These are phyloP conservation scores for Yamadazyma kitorensis DNA, from an alignment of 805 yeast species.

Conservation along the genomic window DNA sequence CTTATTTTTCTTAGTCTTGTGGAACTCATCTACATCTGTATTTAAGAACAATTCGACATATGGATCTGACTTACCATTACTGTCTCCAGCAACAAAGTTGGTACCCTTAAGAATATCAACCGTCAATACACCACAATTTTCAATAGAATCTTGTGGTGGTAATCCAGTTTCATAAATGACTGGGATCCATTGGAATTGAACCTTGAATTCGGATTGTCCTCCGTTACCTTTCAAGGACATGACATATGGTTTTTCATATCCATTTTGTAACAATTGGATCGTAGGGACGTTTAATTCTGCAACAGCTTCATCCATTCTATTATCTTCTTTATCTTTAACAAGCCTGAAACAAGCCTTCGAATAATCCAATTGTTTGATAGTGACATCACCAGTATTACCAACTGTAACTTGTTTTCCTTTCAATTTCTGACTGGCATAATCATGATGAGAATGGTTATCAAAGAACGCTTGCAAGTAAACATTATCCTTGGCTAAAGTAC, in stretches of 20 bases:
- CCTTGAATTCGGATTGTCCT: conserved; percentile 45
- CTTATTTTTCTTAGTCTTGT: conserved; percentile 77
- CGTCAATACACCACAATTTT: conserved; percentile 69
- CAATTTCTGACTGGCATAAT: conserved; percentile 55
- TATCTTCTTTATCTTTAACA: conserved; percentile 50
- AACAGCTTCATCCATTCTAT: conserved; percentile 54
- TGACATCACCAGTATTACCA: conserved; percentile 62
- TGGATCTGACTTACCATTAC: conserved; percentile 93
- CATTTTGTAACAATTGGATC: conserved; percentile 56
- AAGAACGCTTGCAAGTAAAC: conserved; percentile 71
- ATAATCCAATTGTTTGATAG: conserved; percentile 74
- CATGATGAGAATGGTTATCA: conserved; percentile 70
- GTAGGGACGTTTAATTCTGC: conserved; percentile 70
- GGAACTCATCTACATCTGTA: conserved; percentile 53
- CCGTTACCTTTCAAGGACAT: conserved; percentile 55
- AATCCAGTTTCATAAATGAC: conserved; percentile 50
- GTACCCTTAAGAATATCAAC: conserved; percentile 63
- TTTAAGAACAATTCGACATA: conserved; percentile 68
- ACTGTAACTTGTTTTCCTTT: conserved; percentile 41
- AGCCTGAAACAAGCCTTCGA: conserved; percentile 65
- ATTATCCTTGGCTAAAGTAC: conserved; percentile 51
- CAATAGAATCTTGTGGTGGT: conserved; percentile 72
- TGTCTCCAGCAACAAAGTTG: conserved; percentile 79
- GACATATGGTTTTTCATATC: conserved; percentile 60
- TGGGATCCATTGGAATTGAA: conserved; percentile 80